These are phyloP conservation scores for Cystobasidiaceae sp. DNA, from an alignment of 1,284 basidiomycete species.

Conservation along the genomic window DNA sequence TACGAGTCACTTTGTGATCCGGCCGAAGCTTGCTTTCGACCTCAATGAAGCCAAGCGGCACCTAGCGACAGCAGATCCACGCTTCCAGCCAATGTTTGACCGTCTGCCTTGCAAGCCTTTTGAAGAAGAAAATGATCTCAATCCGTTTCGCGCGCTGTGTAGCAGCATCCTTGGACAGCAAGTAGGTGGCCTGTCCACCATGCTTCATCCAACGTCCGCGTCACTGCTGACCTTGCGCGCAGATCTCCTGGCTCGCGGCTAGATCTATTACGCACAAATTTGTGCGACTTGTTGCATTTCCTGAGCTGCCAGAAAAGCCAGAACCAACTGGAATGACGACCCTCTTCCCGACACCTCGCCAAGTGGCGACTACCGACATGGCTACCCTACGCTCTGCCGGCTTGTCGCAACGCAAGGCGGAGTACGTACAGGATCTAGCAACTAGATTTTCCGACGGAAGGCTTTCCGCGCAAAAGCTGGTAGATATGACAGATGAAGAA, in stretches of 20 bases:
- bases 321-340: conserved; percentile 35
- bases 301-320: conserved; percentile 62
- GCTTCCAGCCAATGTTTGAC: conserved; percentile 66
- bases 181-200: too few species aligned
- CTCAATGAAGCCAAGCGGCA: conserved; percentile 68
- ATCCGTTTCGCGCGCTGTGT: conserved; percentile 67
- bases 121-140: conserved; percentile 55
- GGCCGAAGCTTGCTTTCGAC: conserved; percentile 65
- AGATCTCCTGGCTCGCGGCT: conserved; percentile 87
- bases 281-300: conserved; percentile 61
- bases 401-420: conserved; percentile 71
- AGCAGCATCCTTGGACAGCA: conserved; percentile 57
- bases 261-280: conserved; percentile 77
- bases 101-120: conserved; percentile 66
- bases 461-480: conserved; percentile 64
- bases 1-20: conserved; percentile 49
- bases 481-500: conserved; percentile 66
- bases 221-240: conserved; percentile 49
- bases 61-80: conserved; percentile 60
- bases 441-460: conserved; percentile 69
- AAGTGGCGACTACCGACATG: conserved; percentile 56
- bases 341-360: conserved; percentile 65
- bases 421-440: conserved; percentile 76
- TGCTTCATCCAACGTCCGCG: neutral
- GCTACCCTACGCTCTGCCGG: conserved; percentile 63